Conservation (phyloP, 75 land plant species). For the Cryptomeria japonica region DNA sequence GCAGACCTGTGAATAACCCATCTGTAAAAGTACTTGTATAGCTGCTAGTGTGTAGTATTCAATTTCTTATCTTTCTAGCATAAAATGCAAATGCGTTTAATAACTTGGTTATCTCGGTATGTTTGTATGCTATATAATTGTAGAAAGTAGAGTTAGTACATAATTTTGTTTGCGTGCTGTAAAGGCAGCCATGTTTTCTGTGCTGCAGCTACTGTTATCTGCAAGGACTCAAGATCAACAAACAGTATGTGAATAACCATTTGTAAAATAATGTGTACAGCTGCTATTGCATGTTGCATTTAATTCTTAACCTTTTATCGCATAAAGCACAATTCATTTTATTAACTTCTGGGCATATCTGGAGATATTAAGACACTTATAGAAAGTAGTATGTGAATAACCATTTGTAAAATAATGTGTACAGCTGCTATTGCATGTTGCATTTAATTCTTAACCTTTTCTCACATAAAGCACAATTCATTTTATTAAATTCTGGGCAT, state of each 20-base stretch:
- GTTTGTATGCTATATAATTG: background rate
- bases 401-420: background rate
- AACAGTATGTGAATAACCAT: background rate
- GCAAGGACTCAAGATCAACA: background rate
- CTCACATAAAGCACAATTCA: background rate
- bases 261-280: background rate
- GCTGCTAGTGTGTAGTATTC: background rate
- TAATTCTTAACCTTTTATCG: background rate
- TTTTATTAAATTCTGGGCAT: background rate
- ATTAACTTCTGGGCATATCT: background rate
- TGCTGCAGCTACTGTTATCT: background rate
- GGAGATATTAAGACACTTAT: background rate
- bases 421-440: background rate
- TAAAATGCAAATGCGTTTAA: background rate
- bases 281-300: background rate
- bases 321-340: no score
- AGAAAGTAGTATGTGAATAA: background rate
- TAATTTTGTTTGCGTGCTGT: background rate
- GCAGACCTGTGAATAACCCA: background rate
- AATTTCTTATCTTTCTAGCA: background rate
- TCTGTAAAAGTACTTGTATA: background rate
- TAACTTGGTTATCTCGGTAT: background rate
- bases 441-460: background rate
- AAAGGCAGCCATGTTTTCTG: background rate
- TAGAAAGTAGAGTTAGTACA: background rate